Evolutionary conservation across 2,329 filamentous ascomycete genomes (phyloP).

Genomic region (Fusarium anthophilum): DNA sequence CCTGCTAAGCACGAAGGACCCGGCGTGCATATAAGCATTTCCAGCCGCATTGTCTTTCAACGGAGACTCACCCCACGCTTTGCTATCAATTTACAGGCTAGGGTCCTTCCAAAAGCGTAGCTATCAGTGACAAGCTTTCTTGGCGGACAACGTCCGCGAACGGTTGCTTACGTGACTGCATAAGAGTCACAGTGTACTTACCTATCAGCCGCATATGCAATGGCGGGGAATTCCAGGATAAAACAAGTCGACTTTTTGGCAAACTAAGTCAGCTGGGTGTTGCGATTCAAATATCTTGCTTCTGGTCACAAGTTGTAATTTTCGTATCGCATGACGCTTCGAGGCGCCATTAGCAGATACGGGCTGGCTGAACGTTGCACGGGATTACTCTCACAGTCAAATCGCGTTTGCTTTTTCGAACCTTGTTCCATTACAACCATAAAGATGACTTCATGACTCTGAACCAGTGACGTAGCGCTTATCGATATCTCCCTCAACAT

Average conservation of each 20-base stretch:
- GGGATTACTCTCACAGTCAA: background rate
- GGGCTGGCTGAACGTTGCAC: background rate
- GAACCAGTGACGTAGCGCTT: background rate
- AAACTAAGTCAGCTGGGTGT: background rate
- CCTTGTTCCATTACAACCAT: no score
- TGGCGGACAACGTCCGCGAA: background rate
- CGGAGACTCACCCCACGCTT: background rate
- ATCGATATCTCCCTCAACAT: no score
- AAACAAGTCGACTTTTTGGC: no score
- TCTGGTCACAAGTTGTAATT: background rate
- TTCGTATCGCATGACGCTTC: background rate
- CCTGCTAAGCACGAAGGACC: background rate
- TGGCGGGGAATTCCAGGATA: background rate
- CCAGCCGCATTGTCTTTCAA: background rate
- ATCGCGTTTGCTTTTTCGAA: fast-evolving
- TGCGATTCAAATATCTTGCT: background rate
- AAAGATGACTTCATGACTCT: no score
- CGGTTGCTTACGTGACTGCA: background rate
- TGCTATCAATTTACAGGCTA: fast-evolving
- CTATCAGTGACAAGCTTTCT: background rate
- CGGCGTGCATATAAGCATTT: background rate
- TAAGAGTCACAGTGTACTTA: background rate
- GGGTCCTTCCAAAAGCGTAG: background rate
- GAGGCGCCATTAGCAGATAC: no score
- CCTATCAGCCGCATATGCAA: background rate